Evolutionary conservation across 1,284 basidiomycete species (phyloP).

Genomic region (Calocybe gambosa): DNA sequence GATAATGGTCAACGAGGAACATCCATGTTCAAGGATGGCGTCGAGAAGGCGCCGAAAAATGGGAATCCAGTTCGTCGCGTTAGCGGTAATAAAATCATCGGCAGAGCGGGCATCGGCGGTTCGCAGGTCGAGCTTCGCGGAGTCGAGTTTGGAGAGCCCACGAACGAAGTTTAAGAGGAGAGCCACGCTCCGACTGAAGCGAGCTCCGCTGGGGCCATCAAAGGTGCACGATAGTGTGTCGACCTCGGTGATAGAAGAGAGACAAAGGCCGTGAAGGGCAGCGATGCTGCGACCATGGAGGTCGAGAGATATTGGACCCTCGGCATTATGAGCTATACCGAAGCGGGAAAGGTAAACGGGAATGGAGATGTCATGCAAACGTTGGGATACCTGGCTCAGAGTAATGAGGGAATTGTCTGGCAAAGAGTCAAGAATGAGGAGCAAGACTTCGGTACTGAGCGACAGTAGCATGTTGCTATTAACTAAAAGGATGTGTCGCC

Average conservation of each 20-base stretch:
- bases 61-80: slow-evolving; percentile 12
- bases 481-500: not conserved
- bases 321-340: slow-evolving; percentile 7
- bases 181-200: slow-evolving; percentile 13
- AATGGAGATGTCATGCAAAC: slow-evolving; percentile 16
- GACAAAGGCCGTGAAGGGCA: slow-evolving; percentile 17
- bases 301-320: slow-evolving; percentile 9
- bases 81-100: slow-evolving; percentile 14
- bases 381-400: slow-evolving; percentile 14
- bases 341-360: slow-evolving; percentile 18
- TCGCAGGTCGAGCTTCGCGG: slow-evolving; percentile 14
- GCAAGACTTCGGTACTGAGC: slow-evolving; percentile 17
- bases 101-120: slow-evolving; percentile 18
- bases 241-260: slow-evolving; percentile 13
- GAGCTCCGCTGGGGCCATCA: slow-evolving; percentile 10
- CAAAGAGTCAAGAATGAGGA: slow-evolving; percentile 14
- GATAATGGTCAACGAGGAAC: slow-evolving; percentile 13
- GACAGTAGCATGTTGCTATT: slow-evolving; percentile 12
- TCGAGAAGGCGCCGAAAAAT: slow-evolving; percentile 15
- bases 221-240: slow-evolving; percentile 17
- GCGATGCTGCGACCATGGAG: slow-evolving; percentile 11
- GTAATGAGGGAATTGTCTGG: slow-evolving; percentile 12
- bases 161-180: slow-evolving; percentile 15
- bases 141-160: slow-evolving; percentile 9
- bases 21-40: slow-evolving; percentile 11